Conservation (phyloP, 306 rosid genomes). For the Citrullus mucosospermus region DNA sequence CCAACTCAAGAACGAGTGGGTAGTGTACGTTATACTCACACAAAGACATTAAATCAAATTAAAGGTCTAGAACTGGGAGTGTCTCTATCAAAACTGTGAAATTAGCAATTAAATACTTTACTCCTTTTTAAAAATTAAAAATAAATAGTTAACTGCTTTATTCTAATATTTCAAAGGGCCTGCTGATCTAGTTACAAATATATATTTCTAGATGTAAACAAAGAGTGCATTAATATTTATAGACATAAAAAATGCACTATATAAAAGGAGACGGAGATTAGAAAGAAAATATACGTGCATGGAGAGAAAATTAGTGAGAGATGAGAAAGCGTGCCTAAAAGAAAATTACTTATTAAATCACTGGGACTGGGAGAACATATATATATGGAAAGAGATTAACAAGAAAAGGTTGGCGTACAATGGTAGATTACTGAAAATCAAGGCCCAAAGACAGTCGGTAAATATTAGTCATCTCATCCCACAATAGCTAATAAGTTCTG, state of each 20-base stretch:
- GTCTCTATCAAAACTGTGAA: background rate
- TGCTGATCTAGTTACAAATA: background rate
- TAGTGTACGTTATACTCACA: background rate
- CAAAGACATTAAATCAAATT: background rate
- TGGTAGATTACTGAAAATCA: background rate
- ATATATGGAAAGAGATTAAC: background rate
- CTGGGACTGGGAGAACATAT: background rate
- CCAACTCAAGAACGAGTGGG: background rate
- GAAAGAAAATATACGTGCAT: background rate
- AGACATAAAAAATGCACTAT: background rate
- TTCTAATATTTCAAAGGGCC: background rate
- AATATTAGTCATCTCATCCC: background rate
- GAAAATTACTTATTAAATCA: background rate
- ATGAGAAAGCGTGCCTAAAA: background rate
- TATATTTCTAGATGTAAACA: background rate
- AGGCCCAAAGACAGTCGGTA: background rate
- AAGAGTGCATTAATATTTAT: background rate
- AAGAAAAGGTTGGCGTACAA: background rate
- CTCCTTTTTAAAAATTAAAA: background rate
- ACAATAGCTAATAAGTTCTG: background rate
- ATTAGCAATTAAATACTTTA: background rate
- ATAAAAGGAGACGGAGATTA: background rate
- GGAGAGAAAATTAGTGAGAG: background rate
- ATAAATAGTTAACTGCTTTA: background rate
- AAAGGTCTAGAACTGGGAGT: background rate